Evolutionary conservation across 2,329 filamentous ascomycete genomes (phyloP).

Genomic region (Podosphaera aphanis): DNA sequence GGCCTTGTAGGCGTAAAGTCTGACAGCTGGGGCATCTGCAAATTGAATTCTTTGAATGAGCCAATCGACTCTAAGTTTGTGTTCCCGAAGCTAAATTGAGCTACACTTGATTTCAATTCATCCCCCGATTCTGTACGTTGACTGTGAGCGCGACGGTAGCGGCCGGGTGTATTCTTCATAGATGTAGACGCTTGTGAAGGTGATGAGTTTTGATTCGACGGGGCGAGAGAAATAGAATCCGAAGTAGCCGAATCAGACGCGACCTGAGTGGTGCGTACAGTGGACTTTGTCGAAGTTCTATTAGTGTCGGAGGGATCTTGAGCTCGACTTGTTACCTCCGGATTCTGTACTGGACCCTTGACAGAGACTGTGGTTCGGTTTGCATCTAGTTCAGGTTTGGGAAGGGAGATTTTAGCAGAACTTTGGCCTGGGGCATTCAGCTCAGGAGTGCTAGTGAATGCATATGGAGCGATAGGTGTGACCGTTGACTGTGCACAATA

Average conservation of each 20-base stretch:
- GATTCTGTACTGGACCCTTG: not conserved
- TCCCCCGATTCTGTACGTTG: constrained; percentile 22
- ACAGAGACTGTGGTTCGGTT: not conserved
- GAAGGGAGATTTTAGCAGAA: constrained; percentile 20
- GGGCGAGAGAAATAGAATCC: not conserved
- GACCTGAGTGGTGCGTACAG: not conserved
- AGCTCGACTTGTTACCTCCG: not conserved
- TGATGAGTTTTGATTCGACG: not conserved
- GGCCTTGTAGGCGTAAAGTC: constrained; percentile 8
- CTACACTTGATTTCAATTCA: not conserved
- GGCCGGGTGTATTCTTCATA: constrained; percentile 50
- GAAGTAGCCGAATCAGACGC: not conserved
- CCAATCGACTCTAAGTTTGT: constrained; percentile 14
- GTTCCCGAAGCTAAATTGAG: not conserved
- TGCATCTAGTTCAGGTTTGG: constrained; percentile 23
- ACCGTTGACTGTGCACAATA: constrained; percentile 29
- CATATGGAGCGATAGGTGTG: constrained; percentile 49
- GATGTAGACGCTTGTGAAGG: constrained; percentile 20
- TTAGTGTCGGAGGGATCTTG: not conserved
- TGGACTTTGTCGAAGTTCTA: not conserved
- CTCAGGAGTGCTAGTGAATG: constrained; percentile 48
- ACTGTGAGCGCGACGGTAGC: constrained; percentile 48
- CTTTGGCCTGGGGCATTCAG: constrained; percentile 24
- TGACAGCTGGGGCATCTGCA: constrained; percentile 12
- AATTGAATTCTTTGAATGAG: constrained; percentile 7